A percentile compares a stretch with the other conserved stretches of the same genome.
These are phyloP conservation scores for Dendrobium nobile DNA, from an alignment of 106 monocot species.

Conservation along the genomic window DNA sequence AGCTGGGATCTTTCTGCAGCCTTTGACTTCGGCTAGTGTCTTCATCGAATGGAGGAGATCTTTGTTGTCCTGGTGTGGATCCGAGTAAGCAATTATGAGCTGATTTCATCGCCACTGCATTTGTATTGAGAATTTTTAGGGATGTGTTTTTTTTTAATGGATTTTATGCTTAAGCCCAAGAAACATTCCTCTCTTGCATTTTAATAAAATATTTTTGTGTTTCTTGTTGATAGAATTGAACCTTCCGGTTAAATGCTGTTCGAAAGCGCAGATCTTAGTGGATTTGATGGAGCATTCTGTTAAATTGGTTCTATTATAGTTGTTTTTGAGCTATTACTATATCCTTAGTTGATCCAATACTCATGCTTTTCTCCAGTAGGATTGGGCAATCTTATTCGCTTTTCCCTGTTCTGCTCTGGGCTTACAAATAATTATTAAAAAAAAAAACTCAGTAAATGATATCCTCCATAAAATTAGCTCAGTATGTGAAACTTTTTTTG, in stretches of 20 bases:
- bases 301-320: background rate
- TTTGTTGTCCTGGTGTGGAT: background rate
- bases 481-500: too few relatives aligned
- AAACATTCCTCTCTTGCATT: background rate
- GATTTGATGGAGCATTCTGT: conserved; percentile 1
- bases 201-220: background rate
- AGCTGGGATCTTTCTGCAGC: background rate
- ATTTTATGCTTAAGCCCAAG: background rate
- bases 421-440: background rate
- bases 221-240: background rate
- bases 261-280: background rate
- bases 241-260: background rate
- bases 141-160: background rate
- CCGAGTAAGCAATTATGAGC: background rate
- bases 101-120: background rate
- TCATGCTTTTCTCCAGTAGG: background rate
- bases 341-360: background rate
- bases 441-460: too few relatives aligned
- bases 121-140: background rate
- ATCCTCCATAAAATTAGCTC: too few relatives aligned
- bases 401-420: background rate
- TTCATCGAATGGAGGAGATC: background rate
- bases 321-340: background rate
- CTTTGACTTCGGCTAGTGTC: background rate
- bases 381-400: background rate